These are phyloP conservation scores for Phytopythium aichiense DNA, from an alignment of 352 stramenopile species.

Conservation along the genomic window DNA sequence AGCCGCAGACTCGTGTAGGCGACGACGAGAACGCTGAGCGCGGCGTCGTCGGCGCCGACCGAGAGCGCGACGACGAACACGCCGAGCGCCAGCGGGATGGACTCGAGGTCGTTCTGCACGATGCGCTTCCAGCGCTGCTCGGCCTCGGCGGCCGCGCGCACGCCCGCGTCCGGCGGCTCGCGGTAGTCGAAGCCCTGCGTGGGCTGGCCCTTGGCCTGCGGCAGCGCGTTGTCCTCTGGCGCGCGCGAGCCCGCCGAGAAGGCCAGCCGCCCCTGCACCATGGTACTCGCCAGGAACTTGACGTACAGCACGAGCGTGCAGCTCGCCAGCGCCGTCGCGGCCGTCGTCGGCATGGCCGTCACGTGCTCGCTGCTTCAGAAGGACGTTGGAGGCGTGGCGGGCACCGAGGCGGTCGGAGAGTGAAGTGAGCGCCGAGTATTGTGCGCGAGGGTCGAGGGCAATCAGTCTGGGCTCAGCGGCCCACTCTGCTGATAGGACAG, in stretches of 20 bases:
- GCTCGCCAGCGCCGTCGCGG: slow-evolving; percentile 10
- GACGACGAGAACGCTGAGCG: slow-evolving; percentile 27
- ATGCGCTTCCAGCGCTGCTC: slow-evolving; percentile 56
- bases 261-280: slow-evolving; percentile 39
- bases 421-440: no score
- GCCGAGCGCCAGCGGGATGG: slow-evolving; percentile 40
- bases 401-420: no score
- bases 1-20: slow-evolving; percentile 37
- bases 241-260: slow-evolving; percentile 44
- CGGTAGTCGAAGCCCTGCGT: slow-evolving; percentile 10
- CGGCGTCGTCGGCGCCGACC: slow-evolving; percentile 24
- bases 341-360: neutral
- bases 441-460: no score
- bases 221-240: slow-evolving; percentile 30
- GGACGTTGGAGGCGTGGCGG: no score
- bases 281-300: slow-evolving; percentile 52
- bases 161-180: slow-evolving; percentile 13
- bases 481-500: no score
- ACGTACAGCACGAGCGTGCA: slow-evolving; percentile 42
- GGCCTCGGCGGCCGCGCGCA: slow-evolving; percentile 20
- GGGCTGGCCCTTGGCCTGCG: slow-evolving; percentile 19
- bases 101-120: slow-evolving; percentile 53
- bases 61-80: slow-evolving; percentile 36
- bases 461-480: no score
- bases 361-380: no score